These are phyloP conservation scores for Podila verticillata DNA, from an alignment of 192 early-diverging fungal species.

Conservation along the genomic window DNA sequence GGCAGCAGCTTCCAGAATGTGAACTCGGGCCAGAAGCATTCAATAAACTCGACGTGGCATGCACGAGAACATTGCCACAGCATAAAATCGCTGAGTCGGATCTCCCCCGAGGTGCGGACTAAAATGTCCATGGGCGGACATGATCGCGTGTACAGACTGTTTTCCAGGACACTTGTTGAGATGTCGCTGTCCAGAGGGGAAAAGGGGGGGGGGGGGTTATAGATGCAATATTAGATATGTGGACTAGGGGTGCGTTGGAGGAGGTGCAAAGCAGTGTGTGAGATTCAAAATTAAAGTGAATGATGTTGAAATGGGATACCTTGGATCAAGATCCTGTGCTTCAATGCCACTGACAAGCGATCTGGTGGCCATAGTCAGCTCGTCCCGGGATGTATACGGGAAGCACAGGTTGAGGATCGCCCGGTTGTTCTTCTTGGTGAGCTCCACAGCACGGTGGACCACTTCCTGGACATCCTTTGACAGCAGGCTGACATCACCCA, in stretches of 20 bases:
- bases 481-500: constrained; percentile 80
- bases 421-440: constrained; percentile 72
- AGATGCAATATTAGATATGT: not conserved
- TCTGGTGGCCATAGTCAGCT: constrained; percentile 81
- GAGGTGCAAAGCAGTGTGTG: not conserved
- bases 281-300: not conserved
- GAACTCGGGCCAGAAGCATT: constrained; percentile 96
- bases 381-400: constrained; percentile 92
- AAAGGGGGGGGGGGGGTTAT: not conserved
- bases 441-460: constrained; percentile 67
- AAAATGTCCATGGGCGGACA: constrained; percentile 86
- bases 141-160: constrained; percentile 69
- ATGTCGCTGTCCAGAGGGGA: constrained; percentile 63
- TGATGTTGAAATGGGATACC: constrained; percentile 1
- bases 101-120: constrained; percentile 96
- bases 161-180: constrained; percentile 62
- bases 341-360: constrained; percentile 66
- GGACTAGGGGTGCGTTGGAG: not conserved
- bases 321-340: constrained; percentile 51
- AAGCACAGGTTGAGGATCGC: constrained; percentile 91
- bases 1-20: constrained; percentile 86
- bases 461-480: constrained; percentile 70
- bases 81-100: constrained; percentile 93
- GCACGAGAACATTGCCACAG: constrained; percentile 85
- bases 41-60: constrained; percentile 88